Base-by-base conservation (phyloP, 2,329 filamentous ascomycete species). In the Hysterium pulicare region DNA sequence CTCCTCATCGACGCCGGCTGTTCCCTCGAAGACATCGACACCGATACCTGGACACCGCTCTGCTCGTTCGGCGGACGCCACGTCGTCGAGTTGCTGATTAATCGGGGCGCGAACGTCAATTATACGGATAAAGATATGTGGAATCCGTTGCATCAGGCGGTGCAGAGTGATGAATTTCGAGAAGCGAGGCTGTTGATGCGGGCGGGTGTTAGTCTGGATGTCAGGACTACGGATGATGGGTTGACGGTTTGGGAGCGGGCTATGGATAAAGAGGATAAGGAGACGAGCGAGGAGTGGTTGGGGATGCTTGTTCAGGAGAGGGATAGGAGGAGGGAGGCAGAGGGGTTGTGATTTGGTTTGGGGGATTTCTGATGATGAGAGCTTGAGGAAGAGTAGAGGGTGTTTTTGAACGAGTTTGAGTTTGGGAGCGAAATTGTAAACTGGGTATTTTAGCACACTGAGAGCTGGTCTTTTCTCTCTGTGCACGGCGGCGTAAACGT, bases 171-270 rank as follows among this genome's bases (percentile, higher is more conserved):
- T 5, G 38, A 48, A 20, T 6, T 15, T 4, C 23, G 38, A 11
- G 37, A 33, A 7, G 44, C 41, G 15, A 22, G 24, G 20, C 2
- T 26, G 10, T 15, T 53, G 31, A 13, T 52, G 11, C 1, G 15
- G 1, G 41, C 39, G 6, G 50, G 50, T 13, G 48, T 48, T 7
- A 26, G 39, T 24, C n/a, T 50, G 8, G 28, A 45, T 3, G 32
- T 38, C n/a, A 34, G 50, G 37, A 53, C 46, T 10, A 48, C 34
- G 20, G 48, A 53, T 19, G 50, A 53, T 41, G 50, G 50, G 8
- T 17, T 53, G 28, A 47, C 30, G 16, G 46, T 47, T 13, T 17
- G 37, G n/a, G 50, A 53, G 33, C 30, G 50, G 21, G 50, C 45
- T 24, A 20, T 24, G 22, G 44, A 47, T 42, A 21, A 44, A 16